Percentiles rank a stretch among this genome's conserved stretches.
Evolutionary conservation across 2,329 filamentous ascomycete genomes (phyloP).

Genomic region (Cordyceps javanica): DNA sequence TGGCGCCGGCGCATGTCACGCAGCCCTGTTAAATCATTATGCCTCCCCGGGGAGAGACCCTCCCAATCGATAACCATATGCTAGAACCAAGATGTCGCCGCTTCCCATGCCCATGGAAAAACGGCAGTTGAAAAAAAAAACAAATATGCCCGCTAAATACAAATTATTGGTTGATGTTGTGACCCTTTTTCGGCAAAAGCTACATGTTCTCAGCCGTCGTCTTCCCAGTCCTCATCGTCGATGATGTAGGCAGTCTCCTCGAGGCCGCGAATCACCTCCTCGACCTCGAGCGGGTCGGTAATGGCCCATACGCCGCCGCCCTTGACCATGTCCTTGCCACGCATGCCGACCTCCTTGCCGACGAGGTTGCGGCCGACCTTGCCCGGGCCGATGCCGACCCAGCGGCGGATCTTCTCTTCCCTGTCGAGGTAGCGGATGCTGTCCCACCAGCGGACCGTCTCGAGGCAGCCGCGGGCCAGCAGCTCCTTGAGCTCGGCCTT

Average conservation of each 20-base stretch:
- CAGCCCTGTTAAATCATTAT: neutral
- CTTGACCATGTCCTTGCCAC: slow-evolving; percentile 68
- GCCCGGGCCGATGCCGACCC: slow-evolving; percentile 88
- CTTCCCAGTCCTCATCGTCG: slow-evolving; percentile 39
- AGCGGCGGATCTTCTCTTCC: slow-evolving; percentile 71
- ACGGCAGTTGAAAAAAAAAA: neutral
- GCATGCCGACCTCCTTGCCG: slow-evolving; percentile 90
- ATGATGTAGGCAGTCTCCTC: slow-evolving; percentile 55
- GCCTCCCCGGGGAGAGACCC: neutral
- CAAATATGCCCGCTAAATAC: slow-evolving; percentile 10
- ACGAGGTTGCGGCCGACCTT: slow-evolving; percentile 92
- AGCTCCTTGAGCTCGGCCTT: slow-evolving; percentile 72
- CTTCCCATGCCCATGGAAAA: neutral
- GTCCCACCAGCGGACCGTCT: slow-evolving; percentile 93
- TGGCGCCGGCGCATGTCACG: neutral
- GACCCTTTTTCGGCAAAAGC: neutral
- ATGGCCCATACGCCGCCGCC: slow-evolving; percentile 92
- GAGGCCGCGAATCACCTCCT: slow-evolving; percentile 58
- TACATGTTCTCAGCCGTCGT: neutral
- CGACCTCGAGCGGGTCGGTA: slow-evolving; percentile 69
- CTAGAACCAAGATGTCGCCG: neutral
- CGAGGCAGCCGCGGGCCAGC: slow-evolving; percentile 74
- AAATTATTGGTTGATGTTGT: too few relatives aligned
- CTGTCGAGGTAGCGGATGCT: slow-evolving; percentile 86
- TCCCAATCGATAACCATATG: neutral